Conservation (phyloP, 805 yeast species). For the Sugiyamaella floridensis region DNA sequence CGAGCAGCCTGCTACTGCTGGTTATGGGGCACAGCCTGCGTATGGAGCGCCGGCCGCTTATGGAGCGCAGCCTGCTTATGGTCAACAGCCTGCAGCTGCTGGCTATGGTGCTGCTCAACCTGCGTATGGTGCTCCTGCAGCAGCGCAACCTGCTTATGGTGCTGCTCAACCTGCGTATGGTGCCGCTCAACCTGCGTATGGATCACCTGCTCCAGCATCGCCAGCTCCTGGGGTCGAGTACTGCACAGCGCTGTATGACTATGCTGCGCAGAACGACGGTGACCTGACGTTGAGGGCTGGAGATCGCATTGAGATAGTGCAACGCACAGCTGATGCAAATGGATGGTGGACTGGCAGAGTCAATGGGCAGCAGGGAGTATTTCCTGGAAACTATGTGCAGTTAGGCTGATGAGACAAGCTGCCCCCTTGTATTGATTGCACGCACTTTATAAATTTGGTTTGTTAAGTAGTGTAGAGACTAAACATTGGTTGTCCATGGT, state of each 20-base stretch:
- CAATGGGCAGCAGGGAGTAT: conserved; percentile 82
- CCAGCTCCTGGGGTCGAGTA: conserved; percentile 33
- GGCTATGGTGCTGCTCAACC: conserved; percentile 8
- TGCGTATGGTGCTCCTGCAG: conserved; percentile 1
- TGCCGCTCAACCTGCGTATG: conserved; percentile 18
- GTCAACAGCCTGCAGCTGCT: conserved; percentile 13
- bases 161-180: conserved; percentile 22
- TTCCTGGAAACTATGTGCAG: conserved; percentile 96
- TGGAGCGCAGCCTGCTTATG: conserved; percentile 28
- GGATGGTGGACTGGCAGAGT: conserved; percentile 98
- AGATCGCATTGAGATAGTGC: conserved; percentile 71
- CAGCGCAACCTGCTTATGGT: conserved; percentile 26
- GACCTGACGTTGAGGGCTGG: conserved; percentile 87
- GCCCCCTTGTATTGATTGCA: too few relatives aligned
- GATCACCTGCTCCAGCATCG: conserved; percentile 27
- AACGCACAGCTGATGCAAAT: conserved; percentile 73
- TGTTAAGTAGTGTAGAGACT: too few relatives aligned
- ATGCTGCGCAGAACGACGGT: conserved; percentile 87
- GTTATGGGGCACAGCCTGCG: conserved; percentile 24
- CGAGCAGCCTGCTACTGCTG: conserved; percentile 31
- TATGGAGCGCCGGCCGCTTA: conserved; percentile 31
- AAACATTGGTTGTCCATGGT: too few relatives aligned
- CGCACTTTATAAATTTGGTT: too few relatives aligned
- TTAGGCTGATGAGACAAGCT: conserved; percentile 27
- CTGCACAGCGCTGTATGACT: conserved; percentile 88